phyloP scores from a whole-genome alignment of 331 rosid species.

The Arachis monticola region DNA sequence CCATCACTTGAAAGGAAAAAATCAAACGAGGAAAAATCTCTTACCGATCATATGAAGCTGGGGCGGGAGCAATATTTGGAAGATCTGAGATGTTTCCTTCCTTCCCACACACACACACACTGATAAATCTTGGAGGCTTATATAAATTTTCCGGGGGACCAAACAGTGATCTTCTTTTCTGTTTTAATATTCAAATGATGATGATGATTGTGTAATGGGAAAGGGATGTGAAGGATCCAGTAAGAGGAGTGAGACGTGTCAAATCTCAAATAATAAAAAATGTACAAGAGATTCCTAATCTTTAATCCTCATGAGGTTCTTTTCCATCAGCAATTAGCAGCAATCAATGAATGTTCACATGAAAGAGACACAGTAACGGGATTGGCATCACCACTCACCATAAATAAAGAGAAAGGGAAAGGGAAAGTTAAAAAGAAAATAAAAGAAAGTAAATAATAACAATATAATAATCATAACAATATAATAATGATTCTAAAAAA shows the following conservation, averaged over 20 bases:
- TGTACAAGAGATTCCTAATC: too few species aligned
- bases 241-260: slow-evolving; percentile 18
- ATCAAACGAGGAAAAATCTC: slow-evolving; percentile 34
- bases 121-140: background rate
- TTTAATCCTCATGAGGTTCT: background rate
- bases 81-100: slow-evolving; percentile 45
- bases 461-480: too few species aligned
- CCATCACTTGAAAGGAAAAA: background rate
- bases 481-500: too few species aligned
- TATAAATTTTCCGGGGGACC: slow-evolving; percentile 7
- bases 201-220: background rate
- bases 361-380: slow-evolving; percentile 4
- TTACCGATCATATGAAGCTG: slow-evolving; percentile 60
- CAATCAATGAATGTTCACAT: slow-evolving; percentile 37
- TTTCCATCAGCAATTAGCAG: background rate
- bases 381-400: background rate
- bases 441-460: background rate
- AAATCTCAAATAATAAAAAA: background rate
- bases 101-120: background rate
- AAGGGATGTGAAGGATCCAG: background rate
- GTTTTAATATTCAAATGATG: background rate
- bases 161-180: slow-evolving; percentile 6
- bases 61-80: slow-evolving; percentile 33
- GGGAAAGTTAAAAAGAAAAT: background rate
- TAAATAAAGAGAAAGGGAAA: background rate